Conservation (phyloP, 495 filamentous ascomycete species). For the Penicillium daleae region DNA sequence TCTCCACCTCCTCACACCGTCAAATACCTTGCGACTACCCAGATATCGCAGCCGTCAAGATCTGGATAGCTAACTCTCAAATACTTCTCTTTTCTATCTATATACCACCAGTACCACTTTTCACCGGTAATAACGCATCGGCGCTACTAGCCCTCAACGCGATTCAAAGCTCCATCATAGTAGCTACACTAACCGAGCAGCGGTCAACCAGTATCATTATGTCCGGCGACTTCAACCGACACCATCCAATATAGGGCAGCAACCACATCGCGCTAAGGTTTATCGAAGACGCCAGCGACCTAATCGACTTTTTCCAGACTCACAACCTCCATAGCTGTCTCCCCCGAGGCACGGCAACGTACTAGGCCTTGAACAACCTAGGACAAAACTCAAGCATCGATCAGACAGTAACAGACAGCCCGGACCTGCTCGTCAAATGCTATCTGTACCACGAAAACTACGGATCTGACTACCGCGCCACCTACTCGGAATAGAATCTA, state of each 20-base stretch:
- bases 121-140: background rate
- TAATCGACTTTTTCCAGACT: constrained; percentile 26
- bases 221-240: constrained; percentile 30
- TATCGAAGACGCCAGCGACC: constrained; percentile 26
- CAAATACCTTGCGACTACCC: constrained; percentile 17
- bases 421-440: constrained; percentile 20
- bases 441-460: constrained; percentile 30
- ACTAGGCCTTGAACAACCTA: constrained; percentile 23
- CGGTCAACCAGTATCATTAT: constrained; percentile 6
- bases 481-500: constrained; percentile 30
- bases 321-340: constrained; percentile 21
- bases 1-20: background rate
- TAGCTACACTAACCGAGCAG: background rate
- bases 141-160: background rate
- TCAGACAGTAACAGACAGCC: constrained; percentile 22
- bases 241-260: constrained; percentile 28
- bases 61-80: background rate
- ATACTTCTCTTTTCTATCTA: background rate
- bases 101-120: background rate
- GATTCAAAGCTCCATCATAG: background rate
- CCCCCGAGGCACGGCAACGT: constrained; percentile 21
- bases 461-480: constrained; percentile 23
- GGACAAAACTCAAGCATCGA: constrained; percentile 25
- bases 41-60: constrained; percentile 23
- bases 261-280: constrained; percentile 18